These are phyloP conservation scores for Malassezia vespertilionis DNA, from an alignment of 1,284 basidiomycete species.

Conservation along the genomic window DNA sequence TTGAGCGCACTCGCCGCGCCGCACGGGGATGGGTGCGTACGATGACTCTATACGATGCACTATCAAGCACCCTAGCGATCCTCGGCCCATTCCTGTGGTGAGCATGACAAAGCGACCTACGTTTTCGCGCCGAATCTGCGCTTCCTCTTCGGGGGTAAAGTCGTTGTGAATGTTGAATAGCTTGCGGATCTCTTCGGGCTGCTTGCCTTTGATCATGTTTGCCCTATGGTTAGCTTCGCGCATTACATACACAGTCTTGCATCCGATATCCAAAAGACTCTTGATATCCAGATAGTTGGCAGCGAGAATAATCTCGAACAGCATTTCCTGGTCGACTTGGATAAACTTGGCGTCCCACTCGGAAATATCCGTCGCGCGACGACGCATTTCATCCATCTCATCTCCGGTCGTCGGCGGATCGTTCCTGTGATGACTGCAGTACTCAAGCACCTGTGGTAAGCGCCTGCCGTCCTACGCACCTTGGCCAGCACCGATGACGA, in stretches of 20 bases:
- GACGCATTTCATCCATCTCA: slow-evolving; percentile 77
- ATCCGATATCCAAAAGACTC: slow-evolving; percentile 91
- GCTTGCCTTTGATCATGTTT: slow-evolving; percentile 99
- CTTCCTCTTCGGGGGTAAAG: slow-evolving; percentile 98
- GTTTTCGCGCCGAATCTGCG: slow-evolving; percentile 99
- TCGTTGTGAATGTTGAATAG: slow-evolving; percentile 70
- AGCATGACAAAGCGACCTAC: slow-evolving; percentile 45
- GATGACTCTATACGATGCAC: too few species aligned
- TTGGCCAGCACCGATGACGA: slow-evolving; percentile 93
- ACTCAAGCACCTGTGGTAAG: slow-evolving; percentile 72
- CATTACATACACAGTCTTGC: slow-evolving; percentile 71
- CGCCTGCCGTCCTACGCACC: slow-evolving; percentile 50
- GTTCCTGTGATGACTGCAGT: slow-evolving; percentile 95
- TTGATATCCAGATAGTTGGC: slow-evolving; percentile 99
- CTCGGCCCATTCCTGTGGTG: slow-evolving; percentile 41
- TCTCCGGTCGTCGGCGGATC: slow-evolving; percentile 78
- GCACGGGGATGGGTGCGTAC: too few species aligned
- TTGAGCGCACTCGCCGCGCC: too few species aligned
- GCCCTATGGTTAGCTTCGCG: slow-evolving; percentile 50
- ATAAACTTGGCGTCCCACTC: slow-evolving; percentile 99
- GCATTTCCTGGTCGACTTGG: slow-evolving; percentile 81
- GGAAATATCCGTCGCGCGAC: slow-evolving; percentile 89
- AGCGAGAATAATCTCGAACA: slow-evolving; percentile 97
- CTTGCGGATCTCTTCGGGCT: slow-evolving; percentile 87
- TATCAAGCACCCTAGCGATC: slow-evolving; percentile 41